Evolutionary conservation across 1,284 basidiomycete genomes (phyloP), one percentile per base, ranked within the genome.

Genomic region (Exobasidium rhododendri): DNA sequence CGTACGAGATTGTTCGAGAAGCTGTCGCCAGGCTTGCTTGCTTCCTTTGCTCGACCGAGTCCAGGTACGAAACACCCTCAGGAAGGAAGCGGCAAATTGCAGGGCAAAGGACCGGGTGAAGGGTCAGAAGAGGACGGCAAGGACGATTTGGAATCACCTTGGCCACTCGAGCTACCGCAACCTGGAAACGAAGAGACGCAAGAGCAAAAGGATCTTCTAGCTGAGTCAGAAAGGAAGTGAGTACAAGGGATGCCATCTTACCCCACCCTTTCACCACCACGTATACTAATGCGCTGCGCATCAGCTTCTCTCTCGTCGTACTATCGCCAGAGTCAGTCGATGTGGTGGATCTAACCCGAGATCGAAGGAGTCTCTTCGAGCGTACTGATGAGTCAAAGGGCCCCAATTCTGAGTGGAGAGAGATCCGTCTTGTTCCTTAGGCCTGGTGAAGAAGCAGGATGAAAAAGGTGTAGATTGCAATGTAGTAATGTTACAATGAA

Each of bases 31-130:
- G 73, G 71, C 14, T 63, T 81, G n/a, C 64, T 80, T 6, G 80
- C 80, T 20, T 77, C 74, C 14, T 81, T 81, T 64, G 72, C 69
- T 45, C 56, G 79, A 7, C 80, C 80, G n/a, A 75, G 68, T 0
- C 80, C 80, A 0, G 80, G 80, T 0, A 70, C 73, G 0, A 32
- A 56, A 1, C 74, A 75, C 49, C 74, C 72, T 13, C 65, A 72
- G 35, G 2, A 55, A 44, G 35, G 35, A 10, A 3, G 24, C 14
- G 20, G 35, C 31, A 6, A 20, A 22, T 22, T 30, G 5, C 24
- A 44, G 22, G 30, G n/a, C 14, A 55, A 44, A 26, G 52, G 52
- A 60, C 51, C 20, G 3, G 59, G 58, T 14, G 58, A 22, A 40
- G 43, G 52, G 14, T 20, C n/a, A 35, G 52, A 30, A 2, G 52